Base-by-base conservation (phyloP, 768 basidiomycete species). In the Dendrothele bispora region DNA sequence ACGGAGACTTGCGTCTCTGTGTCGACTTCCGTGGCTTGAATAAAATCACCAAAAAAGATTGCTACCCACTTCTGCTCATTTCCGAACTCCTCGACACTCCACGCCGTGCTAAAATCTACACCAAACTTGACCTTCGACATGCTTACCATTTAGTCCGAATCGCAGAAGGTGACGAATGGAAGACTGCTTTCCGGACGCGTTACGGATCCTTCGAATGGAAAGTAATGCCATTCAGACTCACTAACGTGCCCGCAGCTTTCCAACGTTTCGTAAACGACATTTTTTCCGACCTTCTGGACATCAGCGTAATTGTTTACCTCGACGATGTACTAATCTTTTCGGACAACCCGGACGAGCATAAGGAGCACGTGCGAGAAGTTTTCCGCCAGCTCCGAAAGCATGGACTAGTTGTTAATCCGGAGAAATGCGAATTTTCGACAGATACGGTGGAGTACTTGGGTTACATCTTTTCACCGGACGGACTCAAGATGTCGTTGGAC, bases 91-190 rank as follows among this genome's bases (percentile, higher is more conserved):
- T 60, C 29, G 50, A 57, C 26, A 41, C 36, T 8, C 50, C 59
- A 3, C 28, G 36, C 21, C 45, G 45, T 25, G 51, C 51, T 20
- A 43, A 49, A n/a, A 34, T 60, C 34, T 68, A 58, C 46, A 55
- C 60, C n/a, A 55, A 56, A 38, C 38, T 72, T 24, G 68, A 74
- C 53, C 61, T 73, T 6, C 51, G 53, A 7, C 52, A 57, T 10
- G 65, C 61, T 1, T 74, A 63, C 51, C 59, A 70, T 49, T 59
- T 64, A 1, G 49, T 73, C 18, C 52, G 66, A 7, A 62, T 75
- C n/a, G 51, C 50, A 11, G 52, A 59, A 11, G 66, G 67, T 1
- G 58, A 70, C 48, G 65, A 69, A 46, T 66, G 63, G 61, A 72
- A 72, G 45, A 71, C 67, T 1, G 66, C 68, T 0, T 74, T 75